These are phyloP conservation scores for Fraxinus americana DNA, from an alignment of 257 asterid species.

Conservation along the genomic window DNA sequence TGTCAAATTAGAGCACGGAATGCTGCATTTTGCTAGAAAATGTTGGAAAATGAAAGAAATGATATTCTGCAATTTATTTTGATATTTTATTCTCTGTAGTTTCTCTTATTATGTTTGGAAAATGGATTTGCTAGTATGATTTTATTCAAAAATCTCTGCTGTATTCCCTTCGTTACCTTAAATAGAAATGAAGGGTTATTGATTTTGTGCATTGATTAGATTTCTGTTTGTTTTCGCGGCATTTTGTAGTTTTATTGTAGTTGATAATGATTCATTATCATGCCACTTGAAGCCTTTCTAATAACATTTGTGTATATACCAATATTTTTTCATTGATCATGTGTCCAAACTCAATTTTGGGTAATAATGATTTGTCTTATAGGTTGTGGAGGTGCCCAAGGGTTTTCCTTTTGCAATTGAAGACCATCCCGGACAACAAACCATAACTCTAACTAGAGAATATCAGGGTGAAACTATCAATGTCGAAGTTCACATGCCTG, in stretches of 20 bases:
- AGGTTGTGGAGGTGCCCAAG: slow-evolving; percentile 59
- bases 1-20: background rate
- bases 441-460: slow-evolving; percentile 58
- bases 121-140: background rate
- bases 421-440: slow-evolving; percentile 68
- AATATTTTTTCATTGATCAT: background rate
- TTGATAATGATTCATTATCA: background rate
- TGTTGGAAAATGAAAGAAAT: background rate
- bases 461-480: slow-evolving; percentile 66
- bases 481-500: slow-evolving; percentile 85
- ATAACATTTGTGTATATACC: background rate
- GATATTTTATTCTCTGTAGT: background rate
- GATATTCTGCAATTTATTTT: background rate
- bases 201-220: background rate
- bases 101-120: background rate
- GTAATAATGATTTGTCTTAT: background rate
- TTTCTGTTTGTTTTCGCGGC: background rate
- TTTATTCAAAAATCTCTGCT: background rate
- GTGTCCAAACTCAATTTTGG: background rate
- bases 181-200: background rate
- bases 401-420: slow-evolving; percentile 74
- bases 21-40: background rate
- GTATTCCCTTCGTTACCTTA: background rate
- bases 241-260: background rate
- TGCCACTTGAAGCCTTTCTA: background rate